These are phyloP conservation scores for Roridomyces roridus DNA, from an alignment of 768 basidiomycete genomes.

Conservation along the genomic window DNA sequence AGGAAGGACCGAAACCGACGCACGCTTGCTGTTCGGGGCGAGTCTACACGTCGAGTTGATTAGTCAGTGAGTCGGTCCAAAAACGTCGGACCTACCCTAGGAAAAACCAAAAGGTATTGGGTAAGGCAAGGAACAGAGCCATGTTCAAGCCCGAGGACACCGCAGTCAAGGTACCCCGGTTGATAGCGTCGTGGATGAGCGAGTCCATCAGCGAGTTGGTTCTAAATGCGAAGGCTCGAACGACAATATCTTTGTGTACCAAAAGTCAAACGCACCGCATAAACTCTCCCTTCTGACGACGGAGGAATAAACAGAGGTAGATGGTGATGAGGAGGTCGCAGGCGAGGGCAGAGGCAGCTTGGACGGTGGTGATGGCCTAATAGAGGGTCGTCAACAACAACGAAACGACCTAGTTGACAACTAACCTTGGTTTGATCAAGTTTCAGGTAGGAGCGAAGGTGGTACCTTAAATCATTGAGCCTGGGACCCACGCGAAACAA, in stretches of 20 bases:
- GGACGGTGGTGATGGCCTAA: conserved; percentile 16
- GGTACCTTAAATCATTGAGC: not conserved
- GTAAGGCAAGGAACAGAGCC: conserved; percentile 18
- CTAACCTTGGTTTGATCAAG: conserved; percentile 13
- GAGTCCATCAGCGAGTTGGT: conserved; percentile 18
- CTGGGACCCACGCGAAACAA: not conserved
- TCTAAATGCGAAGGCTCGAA: not conserved
- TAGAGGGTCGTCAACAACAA: not conserved
- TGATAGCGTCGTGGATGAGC: conserved; percentile 21
- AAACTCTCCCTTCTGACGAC: conserved; percentile 14
- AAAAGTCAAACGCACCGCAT: not conserved
- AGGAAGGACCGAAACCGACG: not conserved
- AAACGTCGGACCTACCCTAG: not conserved
- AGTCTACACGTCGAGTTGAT: not conserved
- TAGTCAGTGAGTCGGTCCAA: no score
- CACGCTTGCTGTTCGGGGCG: conserved; percentile 17
- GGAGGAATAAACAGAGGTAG: conserved; percentile 17
- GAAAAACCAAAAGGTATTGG: conserved; percentile 24
- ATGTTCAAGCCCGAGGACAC: conserved; percentile 14
- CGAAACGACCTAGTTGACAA: no score
- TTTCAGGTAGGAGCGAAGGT: conserved; percentile 10
- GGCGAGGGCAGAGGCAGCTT: conserved; percentile 11
- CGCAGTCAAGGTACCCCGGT: conserved; percentile 18
- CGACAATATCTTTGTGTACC: not conserved
- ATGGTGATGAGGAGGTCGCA: conserved; percentile 18